Base-by-base conservation (phyloP, 805 yeast species). In the Candida sonorensis region DNA sequence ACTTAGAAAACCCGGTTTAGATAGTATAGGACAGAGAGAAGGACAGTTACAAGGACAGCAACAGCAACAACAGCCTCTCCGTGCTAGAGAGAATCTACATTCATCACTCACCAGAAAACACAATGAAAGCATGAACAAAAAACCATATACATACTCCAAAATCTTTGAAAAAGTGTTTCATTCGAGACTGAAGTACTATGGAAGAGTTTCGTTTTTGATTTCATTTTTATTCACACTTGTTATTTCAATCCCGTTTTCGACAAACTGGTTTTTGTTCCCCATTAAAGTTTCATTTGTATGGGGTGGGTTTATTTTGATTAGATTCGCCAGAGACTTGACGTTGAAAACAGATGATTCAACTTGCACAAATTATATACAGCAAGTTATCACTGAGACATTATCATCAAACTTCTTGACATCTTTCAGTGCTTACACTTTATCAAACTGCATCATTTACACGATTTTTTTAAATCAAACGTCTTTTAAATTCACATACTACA, bases 151-250 rank as follows among this genome's bases (percentile, higher is more conserved):
- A 11, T 53, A 53, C 31, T 23, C 50, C 14, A 37, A 43, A 17
- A 37, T 46, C 4, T 46, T 50, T 18, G 39, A 47, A 9, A 50
- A 44, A 27, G 51, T 52, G 7, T 40, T 41, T 24, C 29, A 35
- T 23, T 42, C 46, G 22, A 42, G 65, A 36, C 32, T 59, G 36
- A 41, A 36, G 26, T 59, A 44, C 37, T 56, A 46, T 35, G 42
- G 47, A 15, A 41, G 59, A 26, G 19, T 58, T 10, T 43, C 58
- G 7, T 36, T 47, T 2, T 5, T 52, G 2, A 11, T 51, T 13
- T 39, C 59, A 10, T 14, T 48, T 2, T 3, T 43, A 4, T 12
- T 50, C 12, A 29, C 55, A 1, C 2, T 48, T 8, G 3, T 50
- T 3, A 21, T 56, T 7, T 40, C 45, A 6, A 8, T 56, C 11